Base-by-base conservation (phyloP, 441 rosid genomes). In the Macaranga tanarius region DNA sequence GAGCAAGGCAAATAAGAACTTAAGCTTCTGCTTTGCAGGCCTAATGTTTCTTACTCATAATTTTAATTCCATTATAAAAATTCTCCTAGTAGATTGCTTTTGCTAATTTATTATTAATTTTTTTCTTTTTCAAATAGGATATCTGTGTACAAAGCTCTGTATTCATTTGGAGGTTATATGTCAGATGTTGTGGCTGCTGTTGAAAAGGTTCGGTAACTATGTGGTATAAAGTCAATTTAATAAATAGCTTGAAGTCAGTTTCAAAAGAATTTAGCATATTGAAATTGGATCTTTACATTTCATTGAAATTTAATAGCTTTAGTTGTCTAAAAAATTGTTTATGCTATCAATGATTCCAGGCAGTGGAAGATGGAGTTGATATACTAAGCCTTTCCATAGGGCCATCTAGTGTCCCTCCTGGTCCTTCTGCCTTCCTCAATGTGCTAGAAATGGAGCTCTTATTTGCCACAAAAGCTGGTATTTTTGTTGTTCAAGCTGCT, bases 111-210 rank as follows among this genome's bases (percentile, higher is more conserved):
- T 13, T 28, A 44, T 13, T 58, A 6, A 12, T 1, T 47, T 11
- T 20, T 38, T 58, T 34, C 23, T 56, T 54, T 64, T 17, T 69
- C 60, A 7, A 20, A 61, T 80, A 94, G 98, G 82, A 79, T 94
- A 47, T 91, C 98, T 54, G 91, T 94, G 71, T 92, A 94, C 80
- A 94, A 94, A 86, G 96, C 97, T 62, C 77, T 94, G 66, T 92
- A 94, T 70, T 85, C 85, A 82, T 84, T 91, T 81, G 98, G 98
- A 16, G 98, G 98, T 74, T 94, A 91, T 82, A 94, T 95, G 76
- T 94, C 98, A 9, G 98, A 94, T 83, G 98, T 92, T 68, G 93
- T 94, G 72, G 99, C 97, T 69, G 97, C 94, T 71, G 90, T 94
- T 82, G 98, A 94, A 73, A 97, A 92, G 87, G 98, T 86, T 22